phyloP scores from a whole-genome alignment of 1,139 yeast genomes.

The Blastobotrys raffinosifermentans region DNA sequence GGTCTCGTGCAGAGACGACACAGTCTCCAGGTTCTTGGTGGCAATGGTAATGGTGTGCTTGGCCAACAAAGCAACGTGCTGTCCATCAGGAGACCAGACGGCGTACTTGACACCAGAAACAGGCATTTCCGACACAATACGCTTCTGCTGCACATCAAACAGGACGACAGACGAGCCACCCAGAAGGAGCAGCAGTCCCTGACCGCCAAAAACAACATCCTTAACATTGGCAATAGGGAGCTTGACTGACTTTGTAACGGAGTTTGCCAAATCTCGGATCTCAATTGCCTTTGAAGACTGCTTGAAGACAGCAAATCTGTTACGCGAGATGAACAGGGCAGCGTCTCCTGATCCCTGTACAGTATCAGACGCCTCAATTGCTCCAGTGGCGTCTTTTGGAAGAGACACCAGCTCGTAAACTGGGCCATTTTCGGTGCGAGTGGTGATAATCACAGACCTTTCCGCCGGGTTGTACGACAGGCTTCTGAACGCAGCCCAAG shows the following conservation, averaged over 20 bases:
- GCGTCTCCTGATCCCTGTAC: slow-evolving; percentile 77
- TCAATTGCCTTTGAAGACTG: slow-evolving; percentile 61
- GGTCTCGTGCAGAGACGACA: slow-evolving; percentile 91
- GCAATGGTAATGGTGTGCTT: slow-evolving; percentile 92
- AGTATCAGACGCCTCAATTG: slow-evolving; percentile 78
- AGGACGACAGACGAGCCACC: slow-evolving; percentile 68
- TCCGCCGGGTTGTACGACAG: slow-evolving; percentile 92
- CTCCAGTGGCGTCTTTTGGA: slow-evolving; percentile 88
- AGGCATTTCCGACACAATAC: slow-evolving; percentile 61
- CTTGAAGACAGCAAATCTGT: slow-evolving; percentile 80
- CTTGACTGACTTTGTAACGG: slow-evolving; percentile 73
- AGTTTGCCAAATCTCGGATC: slow-evolving; percentile 77
- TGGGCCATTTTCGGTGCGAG: slow-evolving; percentile 58
- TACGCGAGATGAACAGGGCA: slow-evolving; percentile 89
- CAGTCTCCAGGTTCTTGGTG: slow-evolving; percentile 66
- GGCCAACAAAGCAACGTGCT: slow-evolving; percentile 78
- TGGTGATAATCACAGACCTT: slow-evolving; percentile 75
- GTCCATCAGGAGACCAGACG: slow-evolving; percentile 84
- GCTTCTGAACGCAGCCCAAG: slow-evolving; percentile 81
- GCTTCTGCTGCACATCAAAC: slow-evolving; percentile 91
- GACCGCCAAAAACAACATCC: slow-evolving; percentile 75
- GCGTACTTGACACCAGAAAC: slow-evolving; percentile 77
- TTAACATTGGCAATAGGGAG: slow-evolving; percentile 65
- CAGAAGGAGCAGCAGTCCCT: slow-evolving; percentile 76
- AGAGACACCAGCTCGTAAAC: slow-evolving; percentile 69